Evolutionary conservation across 2,329 filamentous ascomycete species (phyloP).

Genomic region (Ophiosphaerella korrae): DNA sequence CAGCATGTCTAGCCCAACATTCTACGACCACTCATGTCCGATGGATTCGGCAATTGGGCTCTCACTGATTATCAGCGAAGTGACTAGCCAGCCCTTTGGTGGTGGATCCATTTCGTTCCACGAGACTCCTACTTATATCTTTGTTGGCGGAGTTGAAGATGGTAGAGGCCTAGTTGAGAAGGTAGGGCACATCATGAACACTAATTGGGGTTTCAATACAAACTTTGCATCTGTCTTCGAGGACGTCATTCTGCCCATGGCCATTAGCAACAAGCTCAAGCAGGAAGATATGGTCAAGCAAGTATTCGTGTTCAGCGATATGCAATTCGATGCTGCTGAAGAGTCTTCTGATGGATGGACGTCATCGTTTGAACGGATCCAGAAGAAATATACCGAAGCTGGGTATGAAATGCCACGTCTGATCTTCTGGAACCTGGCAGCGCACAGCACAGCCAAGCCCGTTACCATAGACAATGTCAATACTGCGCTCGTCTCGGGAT

Average conservation of each 20-base stretch:
- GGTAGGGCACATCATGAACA: slow-evolving; percentile 34
- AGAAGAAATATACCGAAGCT: slow-evolving; percentile 26
- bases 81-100: slow-evolving; percentile 59
- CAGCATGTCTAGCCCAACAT: slow-evolving; percentile 53
- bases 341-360: slow-evolving; percentile 40
- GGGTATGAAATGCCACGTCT: slow-evolving; percentile 52
- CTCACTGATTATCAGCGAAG: slow-evolving; percentile 61
- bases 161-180: slow-evolving; percentile 51
- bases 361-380: slow-evolving; percentile 58
- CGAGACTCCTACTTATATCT: slow-evolving; percentile 47
- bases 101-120: slow-evolving; percentile 63
- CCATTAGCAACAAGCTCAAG: slow-evolving; percentile 55
- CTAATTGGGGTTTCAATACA: slow-evolving; percentile 54
- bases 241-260: slow-evolving; percentile 60
- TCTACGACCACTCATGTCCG: slow-evolving; percentile 55
- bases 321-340: slow-evolving; percentile 60
- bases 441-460: slow-evolving; percentile 55
- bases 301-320: slow-evolving; percentile 65
- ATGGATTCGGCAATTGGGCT: slow-evolving; percentile 62
- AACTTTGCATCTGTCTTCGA: slow-evolving; percentile 62
- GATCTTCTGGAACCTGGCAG: slow-evolving; percentile 66
- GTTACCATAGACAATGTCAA: slow-evolving; percentile 53
- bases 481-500: slow-evolving; percentile 60
- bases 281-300: slow-evolving; percentile 66
- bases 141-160: slow-evolving; percentile 46